phyloP scores from a whole-genome alignment of 2,329 filamentous ascomycete genomes.

The Fusarium nurragi region DNA sequence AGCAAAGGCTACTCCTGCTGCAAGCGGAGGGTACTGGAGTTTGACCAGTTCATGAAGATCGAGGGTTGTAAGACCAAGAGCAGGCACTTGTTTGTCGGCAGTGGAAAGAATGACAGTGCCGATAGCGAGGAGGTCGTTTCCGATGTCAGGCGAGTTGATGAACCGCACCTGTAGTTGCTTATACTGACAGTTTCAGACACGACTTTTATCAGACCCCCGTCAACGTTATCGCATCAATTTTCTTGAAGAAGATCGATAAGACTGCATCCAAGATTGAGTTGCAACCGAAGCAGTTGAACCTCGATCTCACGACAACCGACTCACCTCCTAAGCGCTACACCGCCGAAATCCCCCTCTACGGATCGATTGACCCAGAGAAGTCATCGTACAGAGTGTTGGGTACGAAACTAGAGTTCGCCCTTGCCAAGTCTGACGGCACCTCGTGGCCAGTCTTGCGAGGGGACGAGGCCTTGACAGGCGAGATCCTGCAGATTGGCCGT shows the following conservation, averaged over 20 bases:
- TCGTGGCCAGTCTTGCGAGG: constrained; percentile 88
- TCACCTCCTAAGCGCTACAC: constrained; percentile 80
- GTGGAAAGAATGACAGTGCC: constrained; percentile 69
- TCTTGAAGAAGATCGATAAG: constrained; percentile 97
- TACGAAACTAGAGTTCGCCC: constrained; percentile 85
- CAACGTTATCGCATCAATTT: constrained; percentile 88
- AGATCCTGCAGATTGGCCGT: constrained; percentile 89
- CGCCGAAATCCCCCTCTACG: constrained; percentile 78
- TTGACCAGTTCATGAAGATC: constrained; percentile 98
- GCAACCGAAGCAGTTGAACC: constrained; percentile 66
- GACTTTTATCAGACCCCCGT: constrained; percentile 95
- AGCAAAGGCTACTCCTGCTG: constrained; percentile 98
- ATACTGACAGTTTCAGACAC: constrained; percentile 52
- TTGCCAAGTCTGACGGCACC: constrained; percentile 75
- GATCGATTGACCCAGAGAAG: constrained; percentile 76
- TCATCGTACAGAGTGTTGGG: constrained; percentile 84
- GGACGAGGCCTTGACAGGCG: constrained; percentile 73
- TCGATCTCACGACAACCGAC: constrained; percentile 89
- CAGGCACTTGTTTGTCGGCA: constrained; percentile 85
- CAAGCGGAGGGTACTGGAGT: constrained; percentile 93
- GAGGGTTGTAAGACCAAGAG: constrained; percentile 86
- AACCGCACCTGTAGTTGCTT: neutral
- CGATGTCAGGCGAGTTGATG: constrained; percentile 71
- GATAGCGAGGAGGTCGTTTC: constrained; percentile 77
- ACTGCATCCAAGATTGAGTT: constrained; percentile 78